Base-by-base conservation (phyloP, 1,284 basidiomycete genomes). In the Ceratobasidium papillatum region DNA sequence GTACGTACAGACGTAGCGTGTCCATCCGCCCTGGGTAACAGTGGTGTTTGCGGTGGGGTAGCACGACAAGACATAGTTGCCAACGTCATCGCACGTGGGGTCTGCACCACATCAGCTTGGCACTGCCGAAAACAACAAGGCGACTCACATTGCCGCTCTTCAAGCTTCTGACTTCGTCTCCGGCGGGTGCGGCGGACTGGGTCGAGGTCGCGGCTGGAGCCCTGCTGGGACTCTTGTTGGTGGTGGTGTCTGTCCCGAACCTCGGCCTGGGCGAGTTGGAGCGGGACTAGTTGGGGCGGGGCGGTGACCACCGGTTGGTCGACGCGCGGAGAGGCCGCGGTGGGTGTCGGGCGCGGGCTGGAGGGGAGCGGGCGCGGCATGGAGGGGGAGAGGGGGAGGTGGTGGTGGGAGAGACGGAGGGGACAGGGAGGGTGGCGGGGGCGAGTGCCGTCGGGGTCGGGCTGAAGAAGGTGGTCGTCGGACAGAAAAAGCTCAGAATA, bases 1-100 rank as follows among this genome's bases (percentile, higher is more conserved):
- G 61, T 56, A 89, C 91, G 79, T 78, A 92, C 92, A 94, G 79
- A 94, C 88, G 80, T 94, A 90, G 43, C 88, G 85, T 5, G 89
- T 87, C 85, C 87, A 92, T 75, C 92, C 81, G 79, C 90, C 87
- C 80, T 94, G 92, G 27, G 86, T 81, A 75, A 94, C 84, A 32
- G 83, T 75, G 36, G 86, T 86, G 75, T 84, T 81, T 8, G 81
- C 59, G 0, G 82, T 84, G 14, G 93, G 93, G 79, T 86, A 94
- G 81, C 93, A 94, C 5, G 92, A 91, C 54, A 88, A 84, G 74
- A 92, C 83, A 64, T 87, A 82, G 82, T 94, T 94, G 76, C 87
- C 87, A n/a, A 79, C 80, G 54, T 78, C 66, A 73, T 77, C 77
- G 78, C 81, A 82, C 25, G 77, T 58, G 25, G 81, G 81, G 54